Evolutionary conservation across 176 grass and related monocot species (phyloP).

Genomic region (Oryza rufipogon): DNA sequence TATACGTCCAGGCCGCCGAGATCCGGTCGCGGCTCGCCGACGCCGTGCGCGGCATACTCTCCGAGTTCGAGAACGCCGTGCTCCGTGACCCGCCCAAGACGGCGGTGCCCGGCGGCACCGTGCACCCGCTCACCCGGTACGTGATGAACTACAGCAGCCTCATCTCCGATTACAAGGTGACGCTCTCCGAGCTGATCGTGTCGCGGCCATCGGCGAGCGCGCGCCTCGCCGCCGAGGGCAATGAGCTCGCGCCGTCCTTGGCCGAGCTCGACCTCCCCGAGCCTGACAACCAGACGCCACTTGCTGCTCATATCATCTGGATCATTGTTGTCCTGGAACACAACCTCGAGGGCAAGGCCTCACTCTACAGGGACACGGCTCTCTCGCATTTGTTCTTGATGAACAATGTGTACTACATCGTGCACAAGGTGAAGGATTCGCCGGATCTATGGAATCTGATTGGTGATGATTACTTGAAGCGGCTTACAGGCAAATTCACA

Average conservation of each 20-base stretch:
- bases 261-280: conserved; percentile 72
- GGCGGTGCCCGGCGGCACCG: conserved; percentile 77
- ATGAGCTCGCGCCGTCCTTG: conserved; percentile 47
- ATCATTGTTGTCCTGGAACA: conserved; percentile 84
- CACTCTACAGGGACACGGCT: conserved; percentile 73
- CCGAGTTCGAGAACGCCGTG: conserved; percentile 97
- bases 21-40: conserved; percentile 81
- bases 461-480: conserved; percentile 78
- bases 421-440: conserved; percentile 86
- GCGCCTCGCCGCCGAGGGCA: conserved; percentile 57
- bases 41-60: conserved; percentile 90
- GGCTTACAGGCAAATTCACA: conserved; percentile 73
- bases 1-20: conserved; percentile 79
- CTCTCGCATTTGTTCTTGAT: conserved; percentile 79
- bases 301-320: conserved; percentile 81
- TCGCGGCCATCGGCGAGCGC: conserved; percentile 65
- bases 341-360: conserved; percentile 79
- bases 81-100: conserved; percentile 75
- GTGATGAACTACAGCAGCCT: conserved; percentile 96
- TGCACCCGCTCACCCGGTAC: conserved; percentile 90
- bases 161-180: conserved; percentile 85
- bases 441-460: conserved; percentile 72
- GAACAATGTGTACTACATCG: conserved; percentile 98
- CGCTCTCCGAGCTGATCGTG: conserved; percentile 72
- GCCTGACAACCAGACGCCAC: conserved; percentile 63